Evolutionary conservation across 1,284 basidiomycete species (phyloP), one percentile per base, ranked within the genome.

Genomic region (Trichosporon ovoides): DNA sequence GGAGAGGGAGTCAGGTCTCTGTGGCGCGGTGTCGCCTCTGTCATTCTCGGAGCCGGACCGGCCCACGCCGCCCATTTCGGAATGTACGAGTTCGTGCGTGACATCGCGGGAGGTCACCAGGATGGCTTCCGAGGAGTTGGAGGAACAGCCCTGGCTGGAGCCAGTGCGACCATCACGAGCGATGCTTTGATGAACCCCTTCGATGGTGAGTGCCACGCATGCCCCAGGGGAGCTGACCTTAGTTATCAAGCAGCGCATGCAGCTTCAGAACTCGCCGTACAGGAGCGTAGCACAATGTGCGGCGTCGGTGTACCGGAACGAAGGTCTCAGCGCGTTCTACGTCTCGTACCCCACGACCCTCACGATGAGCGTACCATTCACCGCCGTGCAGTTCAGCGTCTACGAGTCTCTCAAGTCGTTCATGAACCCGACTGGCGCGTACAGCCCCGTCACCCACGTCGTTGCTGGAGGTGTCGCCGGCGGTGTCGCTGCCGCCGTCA

Each of bases 161-260:
- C 93, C 55, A 85, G 87, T 1, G 96, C 96, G 0, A 98, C 95
- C 19, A 89, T 96, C 68, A 89, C 92, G 2, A 89, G 89, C 58
- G 96, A 99, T 80, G 95, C 95, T 7, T 81, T 98, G 60, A 99
- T 99, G 96, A 99, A 98, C 78, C 96, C 96, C 3, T 99, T 99
- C 74, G 96, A 99, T 79, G 93, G 93, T 95, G 75, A 74, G 85
- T 28, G 19, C 5, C 20, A 3, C 2, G 77, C 48, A 12, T 24
- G 20, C 11, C 2, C 2, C 20, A 9, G n/a, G n/a, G 0, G 11
- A 22, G 33, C 51, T 60, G 12, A 54, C 50, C 49, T 55, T 73
- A 95, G 95, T 98, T 65, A 91, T 98, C 80, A 98, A 98, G 80
- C 95, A 98, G 81, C 86, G 95, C 54, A 98, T 98, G 96, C 95